Conservation (phyloP, 768 basidiomycete genomes). For the Gyrodon lividus region DNA sequence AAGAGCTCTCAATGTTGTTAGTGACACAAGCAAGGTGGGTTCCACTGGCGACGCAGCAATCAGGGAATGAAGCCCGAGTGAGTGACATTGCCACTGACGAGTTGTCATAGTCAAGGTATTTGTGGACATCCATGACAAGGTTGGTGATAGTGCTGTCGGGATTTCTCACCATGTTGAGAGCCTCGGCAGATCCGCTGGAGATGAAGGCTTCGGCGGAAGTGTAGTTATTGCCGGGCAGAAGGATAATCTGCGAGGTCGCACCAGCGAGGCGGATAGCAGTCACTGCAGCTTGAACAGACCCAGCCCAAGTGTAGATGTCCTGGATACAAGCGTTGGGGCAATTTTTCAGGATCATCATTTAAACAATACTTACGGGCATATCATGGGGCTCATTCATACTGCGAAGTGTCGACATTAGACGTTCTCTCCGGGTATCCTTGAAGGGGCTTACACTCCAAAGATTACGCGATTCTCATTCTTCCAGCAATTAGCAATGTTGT, state of each 20-base stretch:
- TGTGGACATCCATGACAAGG: slow-evolving; percentile 14
- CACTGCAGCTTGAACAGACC: slow-evolving; percentile 13
- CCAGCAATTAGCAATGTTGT: slow-evolving; percentile 4
- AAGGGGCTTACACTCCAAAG: slow-evolving; percentile 9
- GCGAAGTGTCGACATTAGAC: too few species aligned
- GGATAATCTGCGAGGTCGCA: slow-evolving; percentile 9
- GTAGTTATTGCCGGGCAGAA: slow-evolving; percentile 10
- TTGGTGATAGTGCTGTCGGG: slow-evolving; percentile 8
- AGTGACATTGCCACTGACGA: slow-evolving; percentile 3
- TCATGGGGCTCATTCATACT: slow-evolving; percentile 20
- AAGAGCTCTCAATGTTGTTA: slow-evolving; percentile 24
- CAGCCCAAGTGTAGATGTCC: slow-evolving; percentile 9
- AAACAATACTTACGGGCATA: slow-evolving; percentile 9
- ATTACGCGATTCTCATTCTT: slow-evolving; percentile 1
- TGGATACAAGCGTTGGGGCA: background rate
- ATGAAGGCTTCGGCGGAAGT: slow-evolving; percentile 6
- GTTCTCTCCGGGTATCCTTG: too few species aligned
- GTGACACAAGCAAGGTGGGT: slow-evolving; percentile 2
- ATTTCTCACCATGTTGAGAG: slow-evolving; percentile 6
- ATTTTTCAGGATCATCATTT: background rate
- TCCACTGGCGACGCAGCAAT: background rate
- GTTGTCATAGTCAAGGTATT: slow-evolving; percentile 13
- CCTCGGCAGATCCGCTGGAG: slow-evolving; percentile 9
- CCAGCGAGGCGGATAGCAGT: slow-evolving; percentile 14
- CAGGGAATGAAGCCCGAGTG: background rate